phyloP scores from a whole-genome alignment of 2,329 filamentous ascomycete genomes.

The Fusarium cyanostomum region DNA sequence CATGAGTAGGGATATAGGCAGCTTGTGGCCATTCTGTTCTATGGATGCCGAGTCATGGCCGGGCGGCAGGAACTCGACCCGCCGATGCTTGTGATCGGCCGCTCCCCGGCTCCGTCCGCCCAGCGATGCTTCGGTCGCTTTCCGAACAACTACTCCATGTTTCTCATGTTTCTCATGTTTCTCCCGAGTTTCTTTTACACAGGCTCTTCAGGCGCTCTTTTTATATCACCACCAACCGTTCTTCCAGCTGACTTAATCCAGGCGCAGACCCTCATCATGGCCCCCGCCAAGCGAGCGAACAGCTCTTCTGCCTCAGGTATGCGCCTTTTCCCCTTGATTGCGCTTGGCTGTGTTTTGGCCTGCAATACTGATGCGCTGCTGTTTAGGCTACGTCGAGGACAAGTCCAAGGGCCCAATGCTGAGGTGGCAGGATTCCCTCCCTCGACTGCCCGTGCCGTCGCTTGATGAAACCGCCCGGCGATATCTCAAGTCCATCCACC shows the following conservation, averaged over 20 bases:
- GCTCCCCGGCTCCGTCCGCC: constrained; percentile 10
- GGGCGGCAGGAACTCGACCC: constrained; percentile 13
- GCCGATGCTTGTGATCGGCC: constrained; percentile 27
- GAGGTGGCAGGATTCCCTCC: constrained; percentile 86
- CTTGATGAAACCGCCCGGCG: constrained; percentile 83
- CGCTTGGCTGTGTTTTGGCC: not conserved
- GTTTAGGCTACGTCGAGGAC: constrained; percentile 80
- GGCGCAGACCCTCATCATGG: constrained; percentile 56
- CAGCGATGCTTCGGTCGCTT: constrained; percentile 3
- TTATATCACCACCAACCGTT: not conserved
- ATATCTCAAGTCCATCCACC: constrained; percentile 82
- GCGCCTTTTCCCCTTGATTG: constrained; percentile 7
- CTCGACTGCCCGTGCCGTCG: constrained; percentile 79
- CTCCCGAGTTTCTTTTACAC: not conserved
- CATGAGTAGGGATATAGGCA: not conserved
- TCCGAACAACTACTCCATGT: not conserved
- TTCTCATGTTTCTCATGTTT: not conserved
- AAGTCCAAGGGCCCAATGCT: constrained; percentile 82
- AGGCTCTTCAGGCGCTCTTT: not conserved
- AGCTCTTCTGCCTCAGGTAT: constrained; percentile 64
- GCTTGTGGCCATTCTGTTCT: no score
- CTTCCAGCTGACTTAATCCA: constrained; percentile 19
- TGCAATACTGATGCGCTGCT: constrained; percentile 29
- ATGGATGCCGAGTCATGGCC: constrained; percentile 21
- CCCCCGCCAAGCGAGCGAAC: constrained; percentile 62